Conservation (phyloP, 1,284 basidiomycete species). For the Pseudozyma thailandica region DNA sequence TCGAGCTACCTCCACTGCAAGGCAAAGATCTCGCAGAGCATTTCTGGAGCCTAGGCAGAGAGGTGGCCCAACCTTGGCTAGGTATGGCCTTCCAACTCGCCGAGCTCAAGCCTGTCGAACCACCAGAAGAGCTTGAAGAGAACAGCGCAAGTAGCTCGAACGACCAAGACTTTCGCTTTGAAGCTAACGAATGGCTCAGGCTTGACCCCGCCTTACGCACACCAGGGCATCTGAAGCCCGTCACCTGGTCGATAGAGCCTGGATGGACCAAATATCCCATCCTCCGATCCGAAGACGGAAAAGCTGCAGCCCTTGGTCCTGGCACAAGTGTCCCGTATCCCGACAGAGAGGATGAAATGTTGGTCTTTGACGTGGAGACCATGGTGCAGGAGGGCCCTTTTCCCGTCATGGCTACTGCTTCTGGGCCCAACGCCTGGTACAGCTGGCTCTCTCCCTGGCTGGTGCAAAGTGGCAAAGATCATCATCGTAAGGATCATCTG, state of each 20-base stretch:
- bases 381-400: conserved; percentile 84
- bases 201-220: conserved; percentile 51
- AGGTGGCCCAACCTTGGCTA: conserved; percentile 83
- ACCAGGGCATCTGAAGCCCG: conserved; percentile 69
- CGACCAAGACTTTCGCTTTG: conserved; percentile 35
- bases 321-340: conserved; percentile 67
- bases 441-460: conserved; percentile 96
- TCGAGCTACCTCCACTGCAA: conserved; percentile 85
- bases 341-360: conserved; percentile 75
- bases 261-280: conserved; percentile 90
- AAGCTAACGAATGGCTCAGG: conserved; percentile 56
- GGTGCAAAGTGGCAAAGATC: conserved; percentile 73
- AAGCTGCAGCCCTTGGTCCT: conserved; percentile 39
- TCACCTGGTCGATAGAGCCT: conserved; percentile 78
- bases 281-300: conserved; percentile 68
- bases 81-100: conserved; percentile 78
- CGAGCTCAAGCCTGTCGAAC: conserved; percentile 73
- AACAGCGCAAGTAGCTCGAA: neutral
- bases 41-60: conserved; percentile 82
- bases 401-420: conserved; percentile 90
- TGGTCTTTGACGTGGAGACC: conserved; percentile 94
- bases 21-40: conserved; percentile 87
- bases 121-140: conserved; percentile 68
- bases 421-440: conserved; percentile 87
- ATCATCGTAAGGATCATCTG: conserved; percentile 76